These are phyloP conservation scores for Cynara cardunculus DNA, from an alignment of 129 eudicot genomes.

Conservation along the genomic window DNA sequence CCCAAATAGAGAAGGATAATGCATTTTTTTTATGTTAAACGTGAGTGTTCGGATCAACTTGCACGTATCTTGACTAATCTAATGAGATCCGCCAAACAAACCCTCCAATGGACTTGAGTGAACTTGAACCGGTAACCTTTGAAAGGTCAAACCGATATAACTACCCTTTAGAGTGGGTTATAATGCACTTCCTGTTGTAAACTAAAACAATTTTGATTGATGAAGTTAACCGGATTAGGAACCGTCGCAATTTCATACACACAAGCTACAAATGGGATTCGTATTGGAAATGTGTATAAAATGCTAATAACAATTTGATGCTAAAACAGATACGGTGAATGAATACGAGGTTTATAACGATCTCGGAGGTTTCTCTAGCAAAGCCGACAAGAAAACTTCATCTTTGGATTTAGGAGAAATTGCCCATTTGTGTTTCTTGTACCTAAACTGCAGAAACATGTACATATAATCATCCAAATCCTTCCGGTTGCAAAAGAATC, in stretches of 20 bases:
- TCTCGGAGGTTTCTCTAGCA: slow-evolving; percentile 92
- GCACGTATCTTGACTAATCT: no score
- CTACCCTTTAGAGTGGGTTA: no score
- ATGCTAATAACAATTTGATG: background rate
- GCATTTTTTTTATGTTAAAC: no score
- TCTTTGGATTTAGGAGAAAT: slow-evolving; percentile 74
- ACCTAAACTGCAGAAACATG: slow-evolving; percentile 96
- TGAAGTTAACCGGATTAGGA: background rate
- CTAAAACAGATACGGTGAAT: background rate
- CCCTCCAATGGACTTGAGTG: no score
- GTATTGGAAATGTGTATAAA: background rate
- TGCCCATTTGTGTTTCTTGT: slow-evolving; percentile 87
- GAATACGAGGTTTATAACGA: slow-evolving; percentile 36
- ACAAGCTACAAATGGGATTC: background rate
- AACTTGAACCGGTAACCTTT: no score
- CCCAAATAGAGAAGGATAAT: no score
- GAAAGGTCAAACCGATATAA: no score
- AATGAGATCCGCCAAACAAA: no score
- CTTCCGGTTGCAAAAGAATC: slow-evolving; percentile 76
- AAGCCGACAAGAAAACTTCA: slow-evolving; percentile 85
- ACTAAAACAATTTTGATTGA: background rate
- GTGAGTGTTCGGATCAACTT: no score
- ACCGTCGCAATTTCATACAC: background rate
- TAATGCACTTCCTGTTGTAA: no score
- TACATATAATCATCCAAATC: slow-evolving; percentile 94